Conservation (phyloP, 2,329 filamentous ascomycete genomes). For the Eutypella sp. region DNA sequence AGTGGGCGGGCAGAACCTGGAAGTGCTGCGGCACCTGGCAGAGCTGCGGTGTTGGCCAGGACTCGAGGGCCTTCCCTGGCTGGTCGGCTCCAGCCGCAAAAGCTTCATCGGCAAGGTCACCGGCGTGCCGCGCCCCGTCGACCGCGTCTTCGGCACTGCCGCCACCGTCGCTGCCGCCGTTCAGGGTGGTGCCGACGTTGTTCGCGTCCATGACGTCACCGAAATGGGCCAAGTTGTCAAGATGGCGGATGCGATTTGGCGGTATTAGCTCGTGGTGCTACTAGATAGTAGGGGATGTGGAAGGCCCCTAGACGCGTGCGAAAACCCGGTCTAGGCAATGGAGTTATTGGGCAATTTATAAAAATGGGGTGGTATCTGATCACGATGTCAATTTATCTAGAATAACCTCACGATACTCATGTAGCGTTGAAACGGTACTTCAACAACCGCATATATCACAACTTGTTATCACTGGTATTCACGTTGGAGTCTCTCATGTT, state of each 20-base stretch:
- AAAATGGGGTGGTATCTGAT: too few relatives aligned
- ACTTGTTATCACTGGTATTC: too few relatives aligned
- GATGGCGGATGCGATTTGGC: constrained; percentile 92
- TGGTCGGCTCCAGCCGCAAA: constrained; percentile 86
- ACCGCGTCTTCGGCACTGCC: constrained; percentile 80
- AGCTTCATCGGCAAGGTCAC: constrained; percentile 81
- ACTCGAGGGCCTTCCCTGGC: constrained; percentile 72
- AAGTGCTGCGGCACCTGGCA: constrained; percentile 64
- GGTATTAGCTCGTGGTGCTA: constrained; percentile 33
- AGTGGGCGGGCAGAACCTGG: constrained; percentile 71
- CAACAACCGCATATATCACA: too few relatives aligned
- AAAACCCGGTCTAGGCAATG: too few relatives aligned
- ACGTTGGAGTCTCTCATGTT: too few relatives aligned
- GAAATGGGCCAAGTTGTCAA: constrained; percentile 81
- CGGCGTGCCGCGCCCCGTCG: constrained; percentile 62
- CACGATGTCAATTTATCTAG: too few relatives aligned
- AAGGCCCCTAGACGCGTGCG: too few relatives aligned
- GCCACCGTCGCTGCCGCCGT: constrained; percentile 83
- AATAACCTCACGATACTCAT: background rate
- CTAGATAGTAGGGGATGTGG: background rate
- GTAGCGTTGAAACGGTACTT: background rate
- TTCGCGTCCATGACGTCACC: constrained; percentile 83
- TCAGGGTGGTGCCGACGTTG: constrained; percentile 82
- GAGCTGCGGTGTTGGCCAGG: constrained; percentile 61
- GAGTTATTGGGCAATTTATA: too few relatives aligned